These are phyloP conservation scores for Coleophoma eucalyptorum DNA, from an alignment of 2,329 filamentous ascomycete genomes.

Conservation along the genomic window DNA sequence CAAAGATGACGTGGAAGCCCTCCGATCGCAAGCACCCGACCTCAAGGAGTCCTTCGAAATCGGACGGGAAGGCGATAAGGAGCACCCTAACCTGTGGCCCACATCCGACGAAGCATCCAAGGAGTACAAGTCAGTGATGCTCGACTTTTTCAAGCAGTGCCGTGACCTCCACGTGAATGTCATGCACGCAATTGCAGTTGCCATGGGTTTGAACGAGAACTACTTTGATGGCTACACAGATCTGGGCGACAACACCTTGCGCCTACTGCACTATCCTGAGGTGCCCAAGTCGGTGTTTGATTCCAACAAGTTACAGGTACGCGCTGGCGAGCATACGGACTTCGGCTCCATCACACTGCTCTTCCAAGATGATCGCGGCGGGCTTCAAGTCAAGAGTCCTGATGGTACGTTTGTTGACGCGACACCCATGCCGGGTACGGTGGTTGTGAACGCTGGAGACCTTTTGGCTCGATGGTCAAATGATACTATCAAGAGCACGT, in stretches of 20 bases:
- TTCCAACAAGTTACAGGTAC: conserved; percentile 45
- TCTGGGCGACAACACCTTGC: conserved; percentile 57
- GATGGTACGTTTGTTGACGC: conserved; percentile 78
- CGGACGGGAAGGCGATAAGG: conserved; percentile 54
- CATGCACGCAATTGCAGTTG: conserved; percentile 80
- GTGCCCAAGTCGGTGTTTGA: conserved; percentile 39
- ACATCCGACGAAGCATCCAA: conserved; percentile 39
- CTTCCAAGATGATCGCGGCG: conserved; percentile 49
- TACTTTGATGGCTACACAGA: conserved; percentile 79
- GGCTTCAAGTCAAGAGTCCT: conserved; percentile 58
- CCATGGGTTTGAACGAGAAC: conserved; percentile 63
- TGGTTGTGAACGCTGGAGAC: conserved; percentile 88
- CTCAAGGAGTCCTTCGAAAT: conserved; percentile 66
- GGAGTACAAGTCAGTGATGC: conserved; percentile 68
- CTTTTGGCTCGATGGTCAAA: conserved; percentile 86
- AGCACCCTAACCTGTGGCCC: conserved; percentile 77
- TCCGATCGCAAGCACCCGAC: conserved; percentile 55
- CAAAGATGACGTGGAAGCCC: conserved; percentile 43
- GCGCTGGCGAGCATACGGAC: conserved; percentile 50
- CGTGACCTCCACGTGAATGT: conserved; percentile 71
- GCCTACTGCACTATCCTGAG: conserved; percentile 55
- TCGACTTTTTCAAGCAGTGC: conserved; percentile 70
- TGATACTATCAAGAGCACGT: conserved; percentile 84
- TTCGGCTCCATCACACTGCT: conserved; percentile 48
- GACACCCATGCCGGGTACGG: conserved; percentile 74